Evolutionary conservation across 495 filamentous ascomycete species (phyloP).

Genomic region (Penicillium silybi): DNA sequence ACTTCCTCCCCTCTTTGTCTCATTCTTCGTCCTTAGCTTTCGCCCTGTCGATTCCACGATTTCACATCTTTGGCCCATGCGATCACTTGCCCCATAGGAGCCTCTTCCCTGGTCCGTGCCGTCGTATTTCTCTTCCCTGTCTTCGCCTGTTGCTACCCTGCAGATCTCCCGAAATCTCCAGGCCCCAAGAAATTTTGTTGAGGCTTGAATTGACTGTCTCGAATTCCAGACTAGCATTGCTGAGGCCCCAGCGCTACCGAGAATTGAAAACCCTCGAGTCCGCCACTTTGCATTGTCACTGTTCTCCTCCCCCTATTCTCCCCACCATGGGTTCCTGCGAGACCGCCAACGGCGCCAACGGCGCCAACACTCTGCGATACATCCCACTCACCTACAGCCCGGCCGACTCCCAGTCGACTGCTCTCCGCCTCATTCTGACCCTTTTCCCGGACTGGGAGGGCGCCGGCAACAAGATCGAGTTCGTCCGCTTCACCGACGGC

Average conservation of each 20-base stretch:
- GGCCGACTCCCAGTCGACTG: conserved; percentile 70
- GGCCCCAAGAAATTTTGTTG: background rate
- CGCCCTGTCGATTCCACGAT: background rate
- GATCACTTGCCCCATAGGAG: conserved; percentile 6
- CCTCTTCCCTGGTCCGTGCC: background rate
- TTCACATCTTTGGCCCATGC: background rate
- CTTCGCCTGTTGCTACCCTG: background rate
- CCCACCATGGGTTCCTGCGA: conserved; percentile 32
- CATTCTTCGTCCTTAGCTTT: background rate
- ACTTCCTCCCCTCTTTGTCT: conserved; percentile 11
- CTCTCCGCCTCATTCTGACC: conserved; percentile 71
- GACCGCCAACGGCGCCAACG: conserved; percentile 10
- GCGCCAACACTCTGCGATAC: conserved; percentile 38
- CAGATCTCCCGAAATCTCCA: conserved; percentile 1
- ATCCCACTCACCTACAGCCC: conserved; percentile 75
- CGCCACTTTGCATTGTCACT: background rate
- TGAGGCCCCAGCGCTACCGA: background rate
- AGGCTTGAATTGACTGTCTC: background rate
- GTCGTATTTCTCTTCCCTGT: background rate
- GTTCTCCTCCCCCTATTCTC: background rate
- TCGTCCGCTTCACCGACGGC: conserved; percentile 90
- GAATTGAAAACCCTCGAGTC: background rate
- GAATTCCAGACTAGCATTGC: background rate
- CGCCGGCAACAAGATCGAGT: conserved; percentile 71
- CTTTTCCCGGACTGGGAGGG: conserved; percentile 81